Percentiles rank a stretch among this genome's conserved stretches.
Evolutionary conservation across 75 land plant genomes (phyloP).

Genomic region (Sequoia sempervirens): DNA sequence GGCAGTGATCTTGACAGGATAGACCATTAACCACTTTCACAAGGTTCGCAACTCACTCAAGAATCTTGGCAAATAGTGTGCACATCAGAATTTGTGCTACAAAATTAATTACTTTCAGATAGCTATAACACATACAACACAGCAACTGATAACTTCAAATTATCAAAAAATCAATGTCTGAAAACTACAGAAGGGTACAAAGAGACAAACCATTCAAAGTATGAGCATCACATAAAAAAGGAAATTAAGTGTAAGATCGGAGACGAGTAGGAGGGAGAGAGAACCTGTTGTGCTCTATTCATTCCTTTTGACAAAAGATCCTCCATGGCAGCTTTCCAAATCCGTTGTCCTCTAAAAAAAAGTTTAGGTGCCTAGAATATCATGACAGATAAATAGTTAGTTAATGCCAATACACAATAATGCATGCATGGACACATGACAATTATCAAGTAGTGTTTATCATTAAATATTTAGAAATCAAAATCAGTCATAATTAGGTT

Average conservation of each 20-base stretch:
- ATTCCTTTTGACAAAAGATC: slow-evolving; percentile 91
- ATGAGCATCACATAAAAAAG: neutral
- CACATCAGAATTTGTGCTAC: neutral
- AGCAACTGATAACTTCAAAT: neutral
- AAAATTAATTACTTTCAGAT: neutral
- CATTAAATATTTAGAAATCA: neutral
- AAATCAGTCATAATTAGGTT: neutral
- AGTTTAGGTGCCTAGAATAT: slow-evolving; percentile 25
- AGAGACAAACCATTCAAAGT: neutral
- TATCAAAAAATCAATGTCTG: neutral
- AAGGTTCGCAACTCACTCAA: neutral
- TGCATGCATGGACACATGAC: neutral
- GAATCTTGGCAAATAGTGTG: neutral
- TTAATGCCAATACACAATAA: neutral
- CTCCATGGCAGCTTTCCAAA: slow-evolving; percentile 77
- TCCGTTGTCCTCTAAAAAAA: slow-evolving; percentile 81
- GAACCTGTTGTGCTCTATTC: slow-evolving; percentile 68
- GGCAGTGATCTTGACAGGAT: neutral
- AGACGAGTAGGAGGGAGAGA: neutral
- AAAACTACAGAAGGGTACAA: neutral
- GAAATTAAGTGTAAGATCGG: neutral
- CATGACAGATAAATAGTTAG: neutral
- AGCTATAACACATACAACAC: neutral
- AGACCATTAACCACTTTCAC: neutral
- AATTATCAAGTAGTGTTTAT: neutral